Evolutionary conservation across 768 basidiomycete genomes (phyloP).

Genomic region (Leccinum olivaceopallidum): DNA sequence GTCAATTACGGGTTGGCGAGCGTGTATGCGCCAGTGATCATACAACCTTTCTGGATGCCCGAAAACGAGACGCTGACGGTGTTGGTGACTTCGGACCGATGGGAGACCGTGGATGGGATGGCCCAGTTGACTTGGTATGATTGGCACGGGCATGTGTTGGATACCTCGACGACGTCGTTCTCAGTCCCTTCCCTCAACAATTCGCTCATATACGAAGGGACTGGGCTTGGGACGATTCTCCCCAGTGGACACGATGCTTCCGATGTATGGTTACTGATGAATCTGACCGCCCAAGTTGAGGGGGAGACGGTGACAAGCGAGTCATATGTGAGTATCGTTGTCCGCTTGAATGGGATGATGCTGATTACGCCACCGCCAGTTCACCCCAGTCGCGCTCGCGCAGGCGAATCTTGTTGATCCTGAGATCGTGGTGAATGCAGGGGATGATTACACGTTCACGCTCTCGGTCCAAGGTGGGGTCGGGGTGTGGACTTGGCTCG

Average conservation of each 20-base stretch:
- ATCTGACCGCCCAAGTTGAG: conserved; percentile 46
- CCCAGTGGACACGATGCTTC: conserved; percentile 17
- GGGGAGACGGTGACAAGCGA: conserved; percentile 47
- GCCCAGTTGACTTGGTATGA: too few species aligned
- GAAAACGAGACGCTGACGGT: too few species aligned
- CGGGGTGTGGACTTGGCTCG: conserved; percentile 59
- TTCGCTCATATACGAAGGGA: conserved; percentile 35
- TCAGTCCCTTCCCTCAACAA: conserved; percentile 34
- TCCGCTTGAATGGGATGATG: not conserved
- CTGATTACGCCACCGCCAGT: conserved; percentile 35
- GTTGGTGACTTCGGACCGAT: too few species aligned
- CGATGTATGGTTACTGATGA: conserved; percentile 54
- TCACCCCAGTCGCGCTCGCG: conserved; percentile 51
- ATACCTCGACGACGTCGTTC: conserved; percentile 40
- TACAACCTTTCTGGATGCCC: too few species aligned
- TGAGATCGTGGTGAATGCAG: not conserved
- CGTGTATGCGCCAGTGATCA: too few species aligned
- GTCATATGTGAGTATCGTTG: conserved; percentile 31
- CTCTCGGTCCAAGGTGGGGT: conserved; percentile 55
- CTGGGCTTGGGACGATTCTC: conserved; percentile 45
- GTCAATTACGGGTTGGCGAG: too few species aligned
- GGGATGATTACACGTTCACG: conserved; percentile 44
- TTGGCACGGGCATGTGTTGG: conserved; percentile 40
- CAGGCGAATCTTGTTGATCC: too few species aligned
- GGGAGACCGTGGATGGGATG: too few species aligned